Conservation (phyloP, 2,329 filamentous ascomycete species). For the Colletotrichum tamarilloi region DNA sequence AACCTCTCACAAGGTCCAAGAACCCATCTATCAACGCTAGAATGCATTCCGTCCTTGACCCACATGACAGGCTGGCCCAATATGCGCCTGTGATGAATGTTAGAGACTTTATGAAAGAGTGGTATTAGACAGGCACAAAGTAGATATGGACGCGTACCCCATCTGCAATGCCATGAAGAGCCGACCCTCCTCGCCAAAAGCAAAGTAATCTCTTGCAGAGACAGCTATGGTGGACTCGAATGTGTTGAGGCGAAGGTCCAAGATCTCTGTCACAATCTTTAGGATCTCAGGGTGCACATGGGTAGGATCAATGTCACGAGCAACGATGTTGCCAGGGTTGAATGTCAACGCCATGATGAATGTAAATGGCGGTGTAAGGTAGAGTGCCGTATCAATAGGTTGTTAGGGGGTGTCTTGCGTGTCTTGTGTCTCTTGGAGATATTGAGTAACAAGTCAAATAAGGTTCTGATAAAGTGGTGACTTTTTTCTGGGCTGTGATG, state of each 20-base stretch:
- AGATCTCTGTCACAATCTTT: constrained; percentile 13
- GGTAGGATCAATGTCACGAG: constrained; percentile 21
- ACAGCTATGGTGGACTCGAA: constrained; percentile 28
- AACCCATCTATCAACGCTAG: constrained; percentile 26
- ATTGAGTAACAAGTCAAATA: not conserved
- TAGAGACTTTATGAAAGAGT: not conserved
- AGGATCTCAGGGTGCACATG: constrained; percentile 21
- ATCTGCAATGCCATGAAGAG: constrained; percentile 30
- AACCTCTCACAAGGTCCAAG: constrained; percentile 24
- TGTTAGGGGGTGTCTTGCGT: not conserved
- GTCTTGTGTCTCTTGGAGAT: not conserved
- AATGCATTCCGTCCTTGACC: constrained; percentile 28
- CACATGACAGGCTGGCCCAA: constrained; percentile 27
- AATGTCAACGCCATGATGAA: constrained; percentile 17
- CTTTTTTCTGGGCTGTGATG: not conserved
- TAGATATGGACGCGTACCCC: constrained; percentile 4
- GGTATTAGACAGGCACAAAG: not conserved
- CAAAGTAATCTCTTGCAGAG: constrained; percentile 15
- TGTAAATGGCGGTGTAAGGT: constrained; percentile 1
- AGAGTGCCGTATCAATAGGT: not conserved
- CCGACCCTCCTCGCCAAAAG: constrained; percentile 25
- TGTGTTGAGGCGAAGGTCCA: constrained; percentile 28
- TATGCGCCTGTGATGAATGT: constrained; percentile 9
- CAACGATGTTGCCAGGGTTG: constrained; percentile 27
- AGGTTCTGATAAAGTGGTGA: not conserved